Evolutionary conservation across 2,329 filamentous ascomycete species (phyloP), one percentile per base, ranked within the genome.

Genomic region (Orbilia quercus): DNA sequence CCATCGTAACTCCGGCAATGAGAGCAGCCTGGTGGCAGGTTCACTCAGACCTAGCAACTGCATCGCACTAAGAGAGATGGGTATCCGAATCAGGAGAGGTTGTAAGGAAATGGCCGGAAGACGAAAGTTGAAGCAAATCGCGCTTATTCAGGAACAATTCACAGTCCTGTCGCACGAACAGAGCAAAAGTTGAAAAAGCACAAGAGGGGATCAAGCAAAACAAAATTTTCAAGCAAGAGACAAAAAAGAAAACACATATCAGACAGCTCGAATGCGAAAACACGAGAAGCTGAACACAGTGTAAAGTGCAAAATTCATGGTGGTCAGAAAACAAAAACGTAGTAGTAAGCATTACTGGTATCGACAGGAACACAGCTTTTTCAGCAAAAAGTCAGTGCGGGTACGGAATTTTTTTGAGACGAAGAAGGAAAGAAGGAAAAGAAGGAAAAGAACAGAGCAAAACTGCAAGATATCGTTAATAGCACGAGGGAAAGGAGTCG

Each of bases 281-380:
- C 9, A 25, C 31, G 40, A 25, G 22, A 36, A 60, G 11, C 18
- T 38, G 22, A 5, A 7, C 47, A 45, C 42, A 42, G 42, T 16
- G 28, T 31, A 31, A 57, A 42, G 42, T 16, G 28, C 9, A 31
- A 31, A 9, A 31, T 50, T 50, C 38, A 40, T 45, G 23, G 34
- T 22, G 62, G 31, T 45, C 42, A 25, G 31, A 57, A 42, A 50
- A 16, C 9, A 20, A 40, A 54, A 7, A 34, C n/a, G n/a, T n/a
- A 34, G 48, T 54, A 67, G 23, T 18, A 55, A 69, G 23, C 11
- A 69, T 60, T 69, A 69, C 55, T 31, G 55, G 44, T 59, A 59
- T 59, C 40, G 45, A 62, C 48, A 51, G 47, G 59, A 62, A 45
- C 64, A 69, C 25, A 47, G 64, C 55, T 62, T 69, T 69, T 69